Evolutionary conservation across 2,329 filamentous ascomycete genomes (phyloP).

Genomic region (Claviceps quebecensis): DNA sequence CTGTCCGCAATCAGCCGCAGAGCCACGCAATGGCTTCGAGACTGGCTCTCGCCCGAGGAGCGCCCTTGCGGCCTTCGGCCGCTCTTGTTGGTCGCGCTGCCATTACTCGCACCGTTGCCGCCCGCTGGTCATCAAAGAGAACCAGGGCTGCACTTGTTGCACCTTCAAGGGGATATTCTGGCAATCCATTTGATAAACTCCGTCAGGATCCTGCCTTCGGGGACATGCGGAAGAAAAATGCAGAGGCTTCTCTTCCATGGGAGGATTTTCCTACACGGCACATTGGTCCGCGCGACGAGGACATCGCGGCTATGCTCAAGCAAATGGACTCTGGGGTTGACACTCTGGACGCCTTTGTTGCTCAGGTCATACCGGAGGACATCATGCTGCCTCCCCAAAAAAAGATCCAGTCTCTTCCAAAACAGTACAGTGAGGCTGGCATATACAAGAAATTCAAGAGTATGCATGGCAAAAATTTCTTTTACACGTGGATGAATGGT

Average conservation of each 20-base stretch:
- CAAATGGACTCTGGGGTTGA: constrained; percentile 59
- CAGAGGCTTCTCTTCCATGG: constrained; percentile 12
- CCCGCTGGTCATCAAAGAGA: background rate
- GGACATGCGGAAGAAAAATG: constrained; percentile 11
- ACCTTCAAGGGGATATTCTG: too few species aligned
- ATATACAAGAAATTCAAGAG: constrained; percentile 19
- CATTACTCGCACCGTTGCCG: background rate
- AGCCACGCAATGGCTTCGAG: constrained; percentile 14
- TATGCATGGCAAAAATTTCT: constrained; percentile 22
- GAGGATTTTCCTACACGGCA: constrained; percentile 59
- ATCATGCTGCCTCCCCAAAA: constrained; percentile 37
- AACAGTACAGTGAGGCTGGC: constrained; percentile 32
- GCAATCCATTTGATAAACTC: constrained; percentile 5
- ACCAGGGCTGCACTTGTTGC: too few species aligned
- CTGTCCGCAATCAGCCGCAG: background rate
- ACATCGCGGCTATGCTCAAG: constrained; percentile 65
- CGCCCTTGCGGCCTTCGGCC: constrained; percentile 10
- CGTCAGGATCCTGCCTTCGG: constrained; percentile 11
- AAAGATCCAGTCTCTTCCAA: constrained; percentile 27
- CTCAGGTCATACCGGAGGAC: constrained; percentile 67
- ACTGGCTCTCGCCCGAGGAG: constrained; percentile 12
- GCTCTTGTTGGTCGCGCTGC: constrained; percentile 6
- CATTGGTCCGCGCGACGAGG: constrained; percentile 65
- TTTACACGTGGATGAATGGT: constrained; percentile 60
- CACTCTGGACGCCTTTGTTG: constrained; percentile 69